Percentiles rank a stretch among this genome's conserved stretches.
Conservation (phyloP, 2,329 filamentous ascomycete species). For the Cercospora janseana region DNA sequence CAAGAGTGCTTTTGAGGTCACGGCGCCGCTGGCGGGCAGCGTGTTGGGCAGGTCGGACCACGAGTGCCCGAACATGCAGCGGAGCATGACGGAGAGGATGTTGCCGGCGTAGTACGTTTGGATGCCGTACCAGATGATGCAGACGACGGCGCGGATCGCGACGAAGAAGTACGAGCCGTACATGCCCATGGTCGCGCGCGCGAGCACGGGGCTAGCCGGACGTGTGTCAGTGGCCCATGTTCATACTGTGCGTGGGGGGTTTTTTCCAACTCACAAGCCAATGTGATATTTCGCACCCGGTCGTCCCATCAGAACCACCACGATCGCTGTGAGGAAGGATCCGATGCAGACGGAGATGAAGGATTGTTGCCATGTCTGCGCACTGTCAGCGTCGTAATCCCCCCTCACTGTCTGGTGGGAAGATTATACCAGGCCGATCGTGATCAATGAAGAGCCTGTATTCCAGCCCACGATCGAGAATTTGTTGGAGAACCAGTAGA, state of each 20-base stretch:
- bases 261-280: conserved; percentile 28
- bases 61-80: conserved; percentile 41
- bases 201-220: conserved; percentile 38
- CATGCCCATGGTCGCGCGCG: conserved; percentile 44
- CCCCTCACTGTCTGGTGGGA: conserved; percentile 35
- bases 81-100: conserved; percentile 40
- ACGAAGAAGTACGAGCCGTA: conserved; percentile 47
- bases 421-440: conserved; percentile 41
- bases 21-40: conserved; percentile 32
- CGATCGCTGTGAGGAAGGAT: conserved; percentile 45
- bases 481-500: background rate
- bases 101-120: conserved; percentile 38
- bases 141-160: conserved; percentile 42
- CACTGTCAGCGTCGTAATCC: background rate
- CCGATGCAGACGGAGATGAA: conserved; percentile 45
- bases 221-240: background rate
- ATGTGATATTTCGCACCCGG: conserved; percentile 37
- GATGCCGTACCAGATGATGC: conserved; percentile 43
- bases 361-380: conserved; percentile 23
- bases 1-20: conserved; percentile 37
- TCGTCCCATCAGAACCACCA: conserved; percentile 46
- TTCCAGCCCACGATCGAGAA: background rate
- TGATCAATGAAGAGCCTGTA: background rate
- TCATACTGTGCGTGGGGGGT: background rate
- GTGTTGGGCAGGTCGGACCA: conserved; percentile 39